Base-by-base conservation (phyloP, 2,329 filamentous ascomycete genomes). In the Sarocladiaceae sp. region DNA sequence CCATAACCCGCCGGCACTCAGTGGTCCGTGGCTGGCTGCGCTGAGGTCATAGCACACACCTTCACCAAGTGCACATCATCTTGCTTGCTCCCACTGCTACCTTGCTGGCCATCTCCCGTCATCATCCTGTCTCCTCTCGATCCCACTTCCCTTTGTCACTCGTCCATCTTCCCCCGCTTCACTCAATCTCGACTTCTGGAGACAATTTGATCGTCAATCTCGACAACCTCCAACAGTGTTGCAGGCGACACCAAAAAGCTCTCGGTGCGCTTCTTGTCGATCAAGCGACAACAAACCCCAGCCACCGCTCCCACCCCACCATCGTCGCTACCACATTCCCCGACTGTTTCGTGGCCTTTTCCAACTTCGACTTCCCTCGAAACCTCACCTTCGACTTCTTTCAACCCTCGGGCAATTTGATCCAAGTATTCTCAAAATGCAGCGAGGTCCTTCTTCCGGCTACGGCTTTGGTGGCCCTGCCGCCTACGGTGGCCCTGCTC, bases 391-490 rank as follows among this genome's bases (percentile, higher is more conserved):
- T 18, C 37, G 23, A 41, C 23, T 24, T 27, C 26, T 41, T 29
- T n/a, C n/a, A n/a, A n/a, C n/a, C n/a, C n/a, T n/a, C n/a, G n/a
- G n/a, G n/a, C n/a, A n/a, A n/a, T n/a, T n/a, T n/a, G n/a, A n/a
- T 16, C 29, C 20, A 40, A 29, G n/a, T 15, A 27, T 15, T 26
- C 37, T 31, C 51, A 67, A 66, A 63, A 65, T 65, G 55, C 64
- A 67, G 49, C 66, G 83, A 68, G 80, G 81, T 63, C 82, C 79
- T 52, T 83, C 86, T 32, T 26, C 40, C 58, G 85, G 85, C 66
- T 94, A 94, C 70, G 87, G 90, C 69, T 78, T 93, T 63, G 83
- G 83, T 58, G 78, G 82, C 63, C 82, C 80, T 44, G 58, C 58
- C 59, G 79, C 82, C 51, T 90, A 88, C 58, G 78, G 73, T 73